These are phyloP conservation scores for Astrocystis sublimbata DNA, from an alignment of 495 filamentous ascomycete genomes.

Conservation along the genomic window DNA sequence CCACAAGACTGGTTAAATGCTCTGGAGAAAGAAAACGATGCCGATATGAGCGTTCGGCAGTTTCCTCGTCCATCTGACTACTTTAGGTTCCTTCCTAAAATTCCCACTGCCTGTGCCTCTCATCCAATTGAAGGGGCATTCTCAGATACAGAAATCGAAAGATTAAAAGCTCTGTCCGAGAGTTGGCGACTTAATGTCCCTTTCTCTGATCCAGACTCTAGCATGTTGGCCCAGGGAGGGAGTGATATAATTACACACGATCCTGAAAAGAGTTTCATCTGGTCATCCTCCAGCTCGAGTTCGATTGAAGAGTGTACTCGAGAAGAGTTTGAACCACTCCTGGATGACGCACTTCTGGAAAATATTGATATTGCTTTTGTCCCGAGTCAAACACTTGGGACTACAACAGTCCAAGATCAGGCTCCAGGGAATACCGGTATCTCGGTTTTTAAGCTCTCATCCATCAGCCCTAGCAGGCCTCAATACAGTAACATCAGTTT, in stretches of 20 bases:
- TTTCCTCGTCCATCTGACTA: background rate
- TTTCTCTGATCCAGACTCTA: background rate
- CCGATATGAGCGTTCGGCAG: background rate
- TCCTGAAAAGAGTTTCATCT: background rate
- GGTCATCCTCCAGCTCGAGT: background rate
- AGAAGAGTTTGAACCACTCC: background rate
- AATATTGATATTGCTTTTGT: constrained; percentile 14
- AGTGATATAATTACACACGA: background rate
- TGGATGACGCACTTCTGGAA: constrained; percentile 5
- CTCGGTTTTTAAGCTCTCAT: background rate
- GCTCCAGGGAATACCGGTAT: background rate
- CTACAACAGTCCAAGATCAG: background rate
- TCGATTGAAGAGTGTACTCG: background rate
- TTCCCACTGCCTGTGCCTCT: background rate
- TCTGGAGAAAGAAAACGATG: background rate
- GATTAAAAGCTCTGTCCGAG: background rate
- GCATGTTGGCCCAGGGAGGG: background rate
- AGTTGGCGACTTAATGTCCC: background rate
- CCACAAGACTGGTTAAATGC: background rate
- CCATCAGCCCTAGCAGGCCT: background rate
- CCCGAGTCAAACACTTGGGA: constrained; percentile 6
- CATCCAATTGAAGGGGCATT: background rate
- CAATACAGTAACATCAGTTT: background rate
- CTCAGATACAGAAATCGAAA: background rate
- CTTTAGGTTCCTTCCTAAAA: background rate